Evolutionary conservation across 139 green algal genomes (phyloP), one percentile per base, ranked within the genome.

Genomic region (Chlamydomonas applanata): DNA sequence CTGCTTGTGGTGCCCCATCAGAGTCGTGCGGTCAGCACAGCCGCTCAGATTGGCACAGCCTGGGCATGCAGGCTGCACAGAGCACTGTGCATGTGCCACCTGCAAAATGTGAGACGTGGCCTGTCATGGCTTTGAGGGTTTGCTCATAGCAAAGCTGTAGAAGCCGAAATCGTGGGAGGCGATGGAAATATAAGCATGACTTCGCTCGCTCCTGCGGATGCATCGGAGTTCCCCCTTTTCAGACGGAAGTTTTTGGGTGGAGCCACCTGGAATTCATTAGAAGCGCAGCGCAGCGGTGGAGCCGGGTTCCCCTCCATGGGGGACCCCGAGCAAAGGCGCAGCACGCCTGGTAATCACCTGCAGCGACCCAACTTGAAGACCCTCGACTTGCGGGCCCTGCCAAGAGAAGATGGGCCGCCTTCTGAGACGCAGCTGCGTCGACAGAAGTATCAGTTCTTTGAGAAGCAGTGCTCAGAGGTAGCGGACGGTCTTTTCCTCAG

Each of bases 401-500:
- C 77, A 3, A 44, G 78, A 14, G 85, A 91, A 29, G 88, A 92
- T 30, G 85, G 73, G 4, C 88, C 85, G 2, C 86, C 86, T 5
- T 89, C 83, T 30, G 89, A 93, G 74, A 85, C 89, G 20, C 78
- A 87, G 29, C 81, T 84, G 14, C 82, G 90, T 27, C 80, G 88
- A 7, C 77, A 92, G 30, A 96, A 95, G 69, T 87, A 93, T 32
- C 71, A 86, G 0, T 79, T 77, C 29, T 95, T 90, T 56, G 87
- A 95, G 69, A 82, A 85, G 46, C 79, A 92, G 25, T 97, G 92
- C 84, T 91, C 82, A 1, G 64, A 87, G 64, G 88, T 98, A 1
- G 77, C 78, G 4, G 82, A 93, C 0, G 84, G 92, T 17, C 68
- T 99, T 33, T 98, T 89, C 75, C 71, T 99, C 2, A 87, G 85